Evolutionary conservation across 257 asterid genomes (phyloP).

Genomic region (Nicotiana undulata): DNA sequence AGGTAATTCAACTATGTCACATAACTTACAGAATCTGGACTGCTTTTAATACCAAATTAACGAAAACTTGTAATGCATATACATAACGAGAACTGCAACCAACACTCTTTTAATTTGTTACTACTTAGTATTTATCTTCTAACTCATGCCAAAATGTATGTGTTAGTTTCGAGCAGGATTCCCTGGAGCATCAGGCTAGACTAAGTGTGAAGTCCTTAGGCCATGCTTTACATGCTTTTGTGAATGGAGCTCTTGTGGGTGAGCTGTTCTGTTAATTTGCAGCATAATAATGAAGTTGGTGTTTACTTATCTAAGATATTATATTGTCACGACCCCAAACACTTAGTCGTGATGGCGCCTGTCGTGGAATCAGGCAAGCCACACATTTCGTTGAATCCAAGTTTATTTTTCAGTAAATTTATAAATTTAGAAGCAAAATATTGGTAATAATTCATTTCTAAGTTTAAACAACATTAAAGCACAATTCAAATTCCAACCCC

Average conservation of each 20-base stretch:
- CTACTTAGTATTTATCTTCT: not conserved
- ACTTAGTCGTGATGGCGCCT: too few species aligned
- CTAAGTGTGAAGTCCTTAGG: constrained; percentile 54
- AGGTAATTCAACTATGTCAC: constrained; percentile 30
- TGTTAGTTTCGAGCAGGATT: constrained; percentile 32
- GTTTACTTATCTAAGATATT: too few species aligned
- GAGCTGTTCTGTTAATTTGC: constrained; percentile 4
- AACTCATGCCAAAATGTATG: constrained; percentile 6
- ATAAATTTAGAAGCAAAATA: too few species aligned
- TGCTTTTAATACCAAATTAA: not conserved
- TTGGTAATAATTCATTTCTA: too few species aligned
- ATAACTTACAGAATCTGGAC: not conserved
- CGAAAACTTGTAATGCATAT: not conserved
- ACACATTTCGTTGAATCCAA: too few species aligned
- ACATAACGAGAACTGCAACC: not conserved
- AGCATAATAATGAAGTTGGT: not conserved
- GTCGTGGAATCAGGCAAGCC: too few species aligned
- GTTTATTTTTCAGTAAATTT: too few species aligned
- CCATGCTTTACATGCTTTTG: constrained; percentile 53
- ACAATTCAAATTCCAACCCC: too few species aligned
- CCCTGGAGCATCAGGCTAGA: constrained; percentile 22
- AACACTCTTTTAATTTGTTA: not conserved
- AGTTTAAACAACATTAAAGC: too few species aligned
- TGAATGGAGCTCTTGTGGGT: constrained; percentile 60
- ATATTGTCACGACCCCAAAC: too few species aligned